Evolutionary conservation across 306 rosid species (phyloP).

Genomic region (Pterocarpus santalinus): DNA sequence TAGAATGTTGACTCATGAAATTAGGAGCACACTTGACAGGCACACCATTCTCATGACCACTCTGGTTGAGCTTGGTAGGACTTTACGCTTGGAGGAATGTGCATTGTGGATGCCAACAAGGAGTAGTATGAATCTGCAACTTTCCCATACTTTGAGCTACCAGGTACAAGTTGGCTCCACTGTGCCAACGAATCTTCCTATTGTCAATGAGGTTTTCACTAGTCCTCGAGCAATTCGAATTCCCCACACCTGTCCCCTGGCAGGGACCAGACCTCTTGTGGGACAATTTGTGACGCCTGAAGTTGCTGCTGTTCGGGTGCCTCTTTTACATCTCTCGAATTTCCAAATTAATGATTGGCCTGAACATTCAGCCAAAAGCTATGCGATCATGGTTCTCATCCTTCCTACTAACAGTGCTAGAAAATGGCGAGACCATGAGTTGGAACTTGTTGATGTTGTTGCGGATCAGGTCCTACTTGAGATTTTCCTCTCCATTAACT

Average conservation of each 20-base stretch:
- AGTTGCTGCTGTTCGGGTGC: slow-evolving; percentile 92
- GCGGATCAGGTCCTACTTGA: slow-evolving; percentile 82
- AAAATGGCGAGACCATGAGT: slow-evolving; percentile 92
- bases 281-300: slow-evolving; percentile 83
- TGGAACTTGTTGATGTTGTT: slow-evolving; percentile 92
- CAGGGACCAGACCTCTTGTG: slow-evolving; percentile 72
- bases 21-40: slow-evolving; percentile 87
- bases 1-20: slow-evolving; percentile 97
- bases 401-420: slow-evolving; percentile 85
- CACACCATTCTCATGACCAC: slow-evolving; percentile 93
- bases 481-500: slow-evolving; percentile 30
- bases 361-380: slow-evolving; percentile 76
- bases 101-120: slow-evolving; percentile 96
- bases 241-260: slow-evolving; percentile 78
- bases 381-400: slow-evolving; percentile 92
- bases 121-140: slow-evolving; percentile 72
- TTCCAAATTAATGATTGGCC: slow-evolving; percentile 88
- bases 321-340: slow-evolving; percentile 83
- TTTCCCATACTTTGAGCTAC: slow-evolving; percentile 77
- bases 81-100: slow-evolving; percentile 87
- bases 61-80: slow-evolving; percentile 91
- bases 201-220: slow-evolving; percentile 79
- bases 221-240: slow-evolving; percentile 73
- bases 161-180: slow-evolving; percentile 78
- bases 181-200: slow-evolving; percentile 70